Percentiles rank a stretch among this genome's conserved stretches.
Conservation (phyloP, 73 alveolate genomes). For the Halteria grandinella region DNA sequence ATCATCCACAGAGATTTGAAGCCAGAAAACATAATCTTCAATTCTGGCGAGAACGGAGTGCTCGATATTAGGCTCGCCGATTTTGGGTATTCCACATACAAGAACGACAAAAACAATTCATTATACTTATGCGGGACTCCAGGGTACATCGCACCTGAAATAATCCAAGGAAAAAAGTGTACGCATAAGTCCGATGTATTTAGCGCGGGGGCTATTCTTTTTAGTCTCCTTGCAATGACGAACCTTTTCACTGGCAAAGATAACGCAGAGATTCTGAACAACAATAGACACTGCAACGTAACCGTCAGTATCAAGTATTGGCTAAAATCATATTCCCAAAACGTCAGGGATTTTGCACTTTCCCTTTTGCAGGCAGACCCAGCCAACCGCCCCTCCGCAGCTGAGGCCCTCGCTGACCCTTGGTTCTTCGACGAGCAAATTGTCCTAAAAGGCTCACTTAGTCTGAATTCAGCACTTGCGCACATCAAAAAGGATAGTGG, state of each 20-base stretch:
- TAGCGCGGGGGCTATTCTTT: neutral
- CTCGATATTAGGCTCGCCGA: constrained; percentile 14
- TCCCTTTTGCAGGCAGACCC: too few relatives aligned
- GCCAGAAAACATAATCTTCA: constrained; percentile 1
- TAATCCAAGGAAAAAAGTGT: constrained; percentile 16
- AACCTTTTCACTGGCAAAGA: neutral
- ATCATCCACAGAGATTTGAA: constrained; percentile 12
- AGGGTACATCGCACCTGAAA: constrained; percentile 45
- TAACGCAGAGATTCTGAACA: neutral
- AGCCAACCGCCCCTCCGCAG: too few relatives aligned
- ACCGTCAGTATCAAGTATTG: too few relatives aligned
- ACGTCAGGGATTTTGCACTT: too few relatives aligned
- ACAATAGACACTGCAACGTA: neutral
- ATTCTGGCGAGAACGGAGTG: neutral
- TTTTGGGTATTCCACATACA: neutral
- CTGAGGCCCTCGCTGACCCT: too few relatives aligned
- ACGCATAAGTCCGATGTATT: constrained; percentile 13
- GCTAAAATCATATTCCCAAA: too few relatives aligned
- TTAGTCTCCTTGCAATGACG: neutral
- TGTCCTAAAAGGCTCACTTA: too few relatives aligned
- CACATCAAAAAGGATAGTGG: too few relatives aligned
- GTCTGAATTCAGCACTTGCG: too few relatives aligned
- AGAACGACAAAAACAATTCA: neutral
- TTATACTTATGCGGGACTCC: constrained; percentile 4
- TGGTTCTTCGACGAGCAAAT: too few relatives aligned